Evolutionary conservation across 2,329 filamentous ascomycete species (phyloP), one percentile per base, ranked within the genome.

Genomic region (Phyllachora maydis): DNA sequence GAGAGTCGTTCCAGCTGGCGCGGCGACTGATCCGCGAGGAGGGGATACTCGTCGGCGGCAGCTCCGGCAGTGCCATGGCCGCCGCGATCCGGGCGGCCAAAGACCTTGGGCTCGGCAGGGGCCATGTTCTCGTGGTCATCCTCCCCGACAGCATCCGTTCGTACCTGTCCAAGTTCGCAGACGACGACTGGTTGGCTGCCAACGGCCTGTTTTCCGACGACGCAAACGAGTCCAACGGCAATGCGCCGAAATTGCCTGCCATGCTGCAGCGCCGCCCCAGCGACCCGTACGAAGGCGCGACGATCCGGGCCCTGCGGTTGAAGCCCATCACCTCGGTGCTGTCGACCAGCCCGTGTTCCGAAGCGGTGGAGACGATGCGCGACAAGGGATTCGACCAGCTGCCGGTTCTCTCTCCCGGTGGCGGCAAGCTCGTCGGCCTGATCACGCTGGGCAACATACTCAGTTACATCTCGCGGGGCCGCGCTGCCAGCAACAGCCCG

Each of bases 341-440:
- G 13, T 60, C 71, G 14, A 60, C 61, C 25, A 72, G 72, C 16
- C 50, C 66, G 3, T 91, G 83, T 51, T 65, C 77, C 32, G 77
- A 85, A 34, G 88, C 90, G 25, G 82, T 95, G 34, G 88, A 98
- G 54, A 83, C 78, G 30, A 95, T 98, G 88, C 79, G 85, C 35
- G 88, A 98, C 42, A 91, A 88, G 54, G 81, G 82, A 31, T 98
- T 93, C 46, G 90, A 98, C 43, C 90, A 98, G 52, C 73, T 98
- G 19, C 88, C 88, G 20, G 88, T 98, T 10, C 71, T 90, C 6
- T 61, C 70, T 1, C 53, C 69, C 11, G 64, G 63, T 4, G 68
- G 68, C 30, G 64, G 50, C 32, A 71, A 68, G 39, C 74, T 98
- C 5, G 81, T 91, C 23, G 88, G 88, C 16, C 67, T 98, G 5